Percentiles rank a stretch among this genome's conserved stretches.
Evolutionary conservation across 176 grass and related monocot genomes (phyloP).

Genomic region (Tillandsia fasciculata): DNA sequence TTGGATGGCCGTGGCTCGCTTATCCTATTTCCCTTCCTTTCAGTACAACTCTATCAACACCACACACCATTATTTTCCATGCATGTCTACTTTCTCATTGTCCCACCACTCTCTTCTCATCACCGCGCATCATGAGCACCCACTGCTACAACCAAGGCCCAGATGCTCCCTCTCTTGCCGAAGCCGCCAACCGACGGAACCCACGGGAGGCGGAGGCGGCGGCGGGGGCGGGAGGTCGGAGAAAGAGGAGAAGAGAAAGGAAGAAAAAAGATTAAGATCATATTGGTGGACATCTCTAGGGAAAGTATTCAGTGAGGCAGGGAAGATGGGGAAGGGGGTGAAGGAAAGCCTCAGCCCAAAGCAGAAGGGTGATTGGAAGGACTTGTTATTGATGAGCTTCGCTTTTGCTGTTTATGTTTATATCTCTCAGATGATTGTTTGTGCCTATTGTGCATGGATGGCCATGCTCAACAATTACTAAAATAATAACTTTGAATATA

Average conservation of each 20-base stretch:
- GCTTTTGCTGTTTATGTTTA: slow-evolving; percentile 84
- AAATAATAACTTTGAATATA: neutral
- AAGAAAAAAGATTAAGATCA: neutral
- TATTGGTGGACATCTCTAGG: slow-evolving; percentile 22
- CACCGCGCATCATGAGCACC: neutral
- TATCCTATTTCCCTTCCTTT: slow-evolving; percentile 24
- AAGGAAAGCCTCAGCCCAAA: slow-evolving; percentile 49
- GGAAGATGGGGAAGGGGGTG: slow-evolving; percentile 32
- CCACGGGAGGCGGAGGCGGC: slow-evolving; percentile 1
- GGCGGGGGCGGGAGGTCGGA: neutral
- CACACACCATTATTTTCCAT: slow-evolving; percentile 23
- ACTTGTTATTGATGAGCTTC: slow-evolving; percentile 70
- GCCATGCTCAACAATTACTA: slow-evolving; percentile 39
- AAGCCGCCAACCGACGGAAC: slow-evolving; percentile 22
- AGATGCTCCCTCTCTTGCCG: slow-evolving; percentile 37
- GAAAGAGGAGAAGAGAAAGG: slow-evolving; percentile 16
- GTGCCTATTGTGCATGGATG: slow-evolving; percentile 55
- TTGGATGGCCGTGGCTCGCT: slow-evolving; percentile 19
- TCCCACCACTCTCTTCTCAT: slow-evolving; percentile 10
- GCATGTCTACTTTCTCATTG: slow-evolving; percentile 36
- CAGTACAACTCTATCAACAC: neutral
- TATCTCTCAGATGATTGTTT: slow-evolving; percentile 79
- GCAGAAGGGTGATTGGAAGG: slow-evolving; percentile 70
- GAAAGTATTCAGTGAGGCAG: slow-evolving; percentile 25
- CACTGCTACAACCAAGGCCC: slow-evolving; percentile 4